Percentiles rank a stretch among this genome's conserved stretches.
Conservation (phyloP, 371 early-diverging fungal genomes). For the Syncephalastrum monosporum region DNA sequence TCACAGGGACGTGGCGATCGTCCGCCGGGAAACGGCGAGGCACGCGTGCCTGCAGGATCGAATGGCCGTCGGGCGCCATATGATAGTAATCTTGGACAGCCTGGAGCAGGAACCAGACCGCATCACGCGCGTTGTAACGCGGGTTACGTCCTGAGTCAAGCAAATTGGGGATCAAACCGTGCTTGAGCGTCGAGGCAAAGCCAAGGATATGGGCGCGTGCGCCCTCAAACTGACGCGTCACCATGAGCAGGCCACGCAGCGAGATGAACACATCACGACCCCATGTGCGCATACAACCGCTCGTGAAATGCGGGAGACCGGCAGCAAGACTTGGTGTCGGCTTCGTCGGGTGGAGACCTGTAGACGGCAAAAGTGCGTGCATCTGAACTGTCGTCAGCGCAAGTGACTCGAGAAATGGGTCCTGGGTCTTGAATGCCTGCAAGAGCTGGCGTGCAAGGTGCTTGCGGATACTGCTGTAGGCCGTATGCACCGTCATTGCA, state of each 20-base stretch:
- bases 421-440: constrained; percentile 50
- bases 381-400: constrained; percentile 85
- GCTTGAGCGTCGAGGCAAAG: constrained; percentile 86
- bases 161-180: constrained; percentile 95
- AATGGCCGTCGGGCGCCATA: constrained; percentile 71
- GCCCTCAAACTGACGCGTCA: constrained; percentile 78
- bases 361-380: constrained; percentile 71
- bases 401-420: constrained; percentile 69
- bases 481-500: constrained; percentile 73
- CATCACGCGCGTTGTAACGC: constrained; percentile 95
- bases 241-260: constrained; percentile 81
- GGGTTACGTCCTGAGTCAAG: constrained; percentile 84
- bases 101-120: constrained; percentile 95
- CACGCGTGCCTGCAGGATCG: constrained; percentile 71
- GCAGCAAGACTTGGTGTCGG: constrained; percentile 79
- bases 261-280: constrained; percentile 96
- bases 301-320: constrained; percentile 95
- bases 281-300: constrained; percentile 95
- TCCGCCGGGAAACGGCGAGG: constrained; percentile 82
- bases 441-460: constrained; percentile 17
- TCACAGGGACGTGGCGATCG: constrained; percentile 68
- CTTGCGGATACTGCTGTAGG: constrained; percentile 68
- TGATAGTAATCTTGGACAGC: constrained; percentile 87
- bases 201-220: constrained; percentile 85
- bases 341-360: constrained; percentile 75